Percentiles rank a stretch among this genome's conserved stretches.
These are phyloP conservation scores for Metschnikowia colocasiae DNA, from an alignment of 805 yeast species.

Conservation along the genomic window DNA sequence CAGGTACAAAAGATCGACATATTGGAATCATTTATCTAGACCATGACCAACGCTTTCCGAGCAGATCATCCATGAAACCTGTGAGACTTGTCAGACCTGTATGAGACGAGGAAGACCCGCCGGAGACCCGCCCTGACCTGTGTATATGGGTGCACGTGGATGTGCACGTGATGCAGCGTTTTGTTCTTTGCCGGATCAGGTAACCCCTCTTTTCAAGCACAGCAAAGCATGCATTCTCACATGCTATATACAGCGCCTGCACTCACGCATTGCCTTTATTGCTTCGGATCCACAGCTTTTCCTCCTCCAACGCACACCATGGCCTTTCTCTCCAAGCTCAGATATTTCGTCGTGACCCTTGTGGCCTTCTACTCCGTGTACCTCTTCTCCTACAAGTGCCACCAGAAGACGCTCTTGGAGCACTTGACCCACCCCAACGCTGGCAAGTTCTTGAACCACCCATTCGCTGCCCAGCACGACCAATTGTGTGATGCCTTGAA, in stretches of 20 bases:
- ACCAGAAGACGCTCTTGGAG: conserved; percentile 28
- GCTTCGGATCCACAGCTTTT: conserved; percentile 1
- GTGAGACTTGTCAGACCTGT: too few species aligned
- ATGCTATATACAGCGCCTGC: conserved; percentile 3
- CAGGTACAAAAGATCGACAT: too few species aligned
- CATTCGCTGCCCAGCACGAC: conserved; percentile 35
- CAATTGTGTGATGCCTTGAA: conserved; percentile 32
- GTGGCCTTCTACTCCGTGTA: conserved; percentile 33
- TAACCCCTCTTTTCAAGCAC: conserved; percentile 3
- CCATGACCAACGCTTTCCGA: too few species aligned
- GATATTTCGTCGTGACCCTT: conserved; percentile 22
- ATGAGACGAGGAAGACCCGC: too few species aligned
- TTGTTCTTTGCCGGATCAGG: conserved; percentile 2
- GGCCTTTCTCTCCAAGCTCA: conserved; percentile 19
- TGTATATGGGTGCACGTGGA: too few species aligned
- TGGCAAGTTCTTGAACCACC: conserved; percentile 33
- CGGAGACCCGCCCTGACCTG: too few species aligned
- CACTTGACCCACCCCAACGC: conserved; percentile 20
- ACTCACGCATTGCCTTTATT: conserved; percentile 2
- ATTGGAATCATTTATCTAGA: too few species aligned
- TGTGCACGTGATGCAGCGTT: background rate
- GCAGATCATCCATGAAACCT: too few species aligned
- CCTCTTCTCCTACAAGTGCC: conserved; percentile 40
- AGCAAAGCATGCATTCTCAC: conserved; percentile 7
- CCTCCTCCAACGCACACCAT: conserved; percentile 5